phyloP scores from a whole-genome alignment of 2,329 filamentous ascomycete species.

The Penicillium sp. region DNA sequence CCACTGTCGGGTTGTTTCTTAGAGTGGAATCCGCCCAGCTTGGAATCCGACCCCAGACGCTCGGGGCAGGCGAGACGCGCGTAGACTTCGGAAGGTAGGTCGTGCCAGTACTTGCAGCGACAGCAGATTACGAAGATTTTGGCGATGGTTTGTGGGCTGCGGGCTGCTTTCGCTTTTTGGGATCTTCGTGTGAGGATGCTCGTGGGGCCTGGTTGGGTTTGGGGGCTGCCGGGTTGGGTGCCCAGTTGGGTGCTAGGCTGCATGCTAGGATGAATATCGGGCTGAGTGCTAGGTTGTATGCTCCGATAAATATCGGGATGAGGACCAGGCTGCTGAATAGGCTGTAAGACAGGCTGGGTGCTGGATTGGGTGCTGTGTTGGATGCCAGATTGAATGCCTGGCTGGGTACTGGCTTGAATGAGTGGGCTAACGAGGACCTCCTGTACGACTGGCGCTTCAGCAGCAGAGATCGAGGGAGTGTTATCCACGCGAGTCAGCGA shows the following conservation, averaged over 20 bases:
- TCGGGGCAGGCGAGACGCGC: constrained; percentile 36
- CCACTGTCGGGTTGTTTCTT: neutral
- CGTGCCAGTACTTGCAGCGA: constrained; percentile 46
- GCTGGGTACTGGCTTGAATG: neutral
- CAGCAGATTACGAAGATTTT: constrained; percentile 48
- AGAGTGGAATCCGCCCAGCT: constrained; percentile 5
- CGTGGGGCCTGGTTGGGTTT: constrained; percentile 4
- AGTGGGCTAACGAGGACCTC: neutral
- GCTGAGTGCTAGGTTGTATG: neutral
- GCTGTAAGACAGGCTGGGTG: neutral
- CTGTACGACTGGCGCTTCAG: neutral
- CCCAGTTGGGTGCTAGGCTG: neutral
- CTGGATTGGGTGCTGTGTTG: neutral
- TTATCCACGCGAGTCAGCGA: neutral
- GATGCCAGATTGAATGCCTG: neutral
- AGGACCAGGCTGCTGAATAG: neutral
- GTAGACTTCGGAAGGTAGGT: constrained; percentile 43
- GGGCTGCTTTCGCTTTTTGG: constrained; percentile 15
- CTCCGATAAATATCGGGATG: neutral
- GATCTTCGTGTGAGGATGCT: constrained; percentile 14
- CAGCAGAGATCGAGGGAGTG: neutral
- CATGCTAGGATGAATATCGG: neutral
- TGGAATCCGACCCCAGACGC: constrained; percentile 9
- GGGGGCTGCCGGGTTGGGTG: constrained; percentile 6
- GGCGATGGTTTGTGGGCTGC: constrained; percentile 28